phyloP scores from a whole-genome alignment of 2,329 filamentous ascomycete genomes.

The Exophiala phaeomuriformis region DNA sequence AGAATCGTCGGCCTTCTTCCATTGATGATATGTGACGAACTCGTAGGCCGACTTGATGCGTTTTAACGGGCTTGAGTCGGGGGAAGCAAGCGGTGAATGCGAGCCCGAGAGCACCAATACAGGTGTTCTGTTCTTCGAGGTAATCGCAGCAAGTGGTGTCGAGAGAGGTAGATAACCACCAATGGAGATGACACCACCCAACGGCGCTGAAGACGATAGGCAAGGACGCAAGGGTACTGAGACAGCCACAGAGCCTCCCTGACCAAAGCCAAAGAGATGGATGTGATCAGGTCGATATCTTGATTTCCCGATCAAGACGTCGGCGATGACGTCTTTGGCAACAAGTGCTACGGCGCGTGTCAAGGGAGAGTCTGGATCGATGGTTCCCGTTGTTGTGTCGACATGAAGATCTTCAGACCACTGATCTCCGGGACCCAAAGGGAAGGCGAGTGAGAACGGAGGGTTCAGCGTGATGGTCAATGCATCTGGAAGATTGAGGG shows the following conservation, averaged over 20 bases:
- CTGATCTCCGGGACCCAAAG: constrained; percentile 52
- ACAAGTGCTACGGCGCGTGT: constrained; percentile 43
- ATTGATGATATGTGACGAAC: constrained; percentile 60
- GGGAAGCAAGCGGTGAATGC: constrained; percentile 37
- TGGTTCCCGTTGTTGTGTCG: constrained; percentile 43
- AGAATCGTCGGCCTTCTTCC: constrained; percentile 62
- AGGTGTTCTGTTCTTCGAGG: constrained; percentile 35
- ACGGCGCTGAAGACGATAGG: constrained; percentile 24
- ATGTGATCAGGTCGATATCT: constrained; percentile 56
- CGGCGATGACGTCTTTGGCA: constrained; percentile 46
- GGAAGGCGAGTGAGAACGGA: constrained; percentile 60
- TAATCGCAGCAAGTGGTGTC: constrained; percentile 25
- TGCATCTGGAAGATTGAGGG: constrained; percentile 68
- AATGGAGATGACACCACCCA: constrained; percentile 39
- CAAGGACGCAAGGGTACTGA: constrained; percentile 46
- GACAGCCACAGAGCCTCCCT: constrained; percentile 58
- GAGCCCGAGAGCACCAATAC: constrained; percentile 37
- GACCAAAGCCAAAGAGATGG: constrained; percentile 59
- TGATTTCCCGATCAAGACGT: constrained; percentile 48
- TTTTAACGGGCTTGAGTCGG: constrained; percentile 58
- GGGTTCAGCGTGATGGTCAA: constrained; percentile 67
- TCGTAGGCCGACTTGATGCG: constrained; percentile 59
- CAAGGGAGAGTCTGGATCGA: constrained; percentile 59
- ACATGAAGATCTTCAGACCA: constrained; percentile 62
- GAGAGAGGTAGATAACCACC: constrained; percentile 38